These are phyloP conservation scores for Acidomyces sp. DNA, from an alignment of 495 filamentous ascomycete genomes.

Conservation along the genomic window DNA sequence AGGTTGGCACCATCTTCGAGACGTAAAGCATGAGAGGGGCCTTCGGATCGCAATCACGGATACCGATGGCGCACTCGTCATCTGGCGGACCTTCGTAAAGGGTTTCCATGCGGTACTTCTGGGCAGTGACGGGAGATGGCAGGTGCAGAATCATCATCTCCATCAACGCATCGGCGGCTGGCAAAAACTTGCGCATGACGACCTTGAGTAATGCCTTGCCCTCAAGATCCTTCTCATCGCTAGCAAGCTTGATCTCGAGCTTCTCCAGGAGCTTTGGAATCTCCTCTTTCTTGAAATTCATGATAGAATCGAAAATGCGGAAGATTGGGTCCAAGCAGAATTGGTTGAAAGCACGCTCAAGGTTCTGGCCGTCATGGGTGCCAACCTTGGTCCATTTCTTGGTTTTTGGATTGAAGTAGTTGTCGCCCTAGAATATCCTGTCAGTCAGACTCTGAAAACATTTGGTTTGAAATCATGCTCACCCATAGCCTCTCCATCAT, in stretches of 20 bases:
- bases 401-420: conserved; percentile 98
- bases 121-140: conserved; percentile 87
- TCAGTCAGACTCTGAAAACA: too few relatives aligned
- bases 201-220: conserved; percentile 96
- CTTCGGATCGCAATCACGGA: conserved; percentile 96
- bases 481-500: conserved; percentile 99
- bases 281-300: conserved; percentile 98
- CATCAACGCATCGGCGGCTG: conserved; percentile 91
- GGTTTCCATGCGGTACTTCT: conserved; percentile 97
- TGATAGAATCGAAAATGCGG: conserved; percentile 88
- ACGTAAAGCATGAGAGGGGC: conserved; percentile 99
- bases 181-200: conserved; percentile 96
- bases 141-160: conserved; percentile 99
- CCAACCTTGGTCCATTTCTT: conserved; percentile 96
- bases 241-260: conserved; percentile 76
- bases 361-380: conserved; percentile 66
- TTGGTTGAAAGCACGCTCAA: conserved; percentile 97
- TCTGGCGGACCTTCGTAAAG: conserved; percentile 95
- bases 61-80: conserved; percentile 82
- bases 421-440: conserved; percentile 60
- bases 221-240: conserved; percentile 83
- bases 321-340: conserved; percentile 99
- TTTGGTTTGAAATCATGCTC: too few relatives aligned
- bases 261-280: conserved; percentile 69
- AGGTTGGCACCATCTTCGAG: conserved; percentile 99